A percentile compares a stretch with the other conserved stretches of the same genome.
phyloP scores from a whole-genome alignment of 768 basidiomycete species.

The Kwoniella mangroviensis region DNA sequence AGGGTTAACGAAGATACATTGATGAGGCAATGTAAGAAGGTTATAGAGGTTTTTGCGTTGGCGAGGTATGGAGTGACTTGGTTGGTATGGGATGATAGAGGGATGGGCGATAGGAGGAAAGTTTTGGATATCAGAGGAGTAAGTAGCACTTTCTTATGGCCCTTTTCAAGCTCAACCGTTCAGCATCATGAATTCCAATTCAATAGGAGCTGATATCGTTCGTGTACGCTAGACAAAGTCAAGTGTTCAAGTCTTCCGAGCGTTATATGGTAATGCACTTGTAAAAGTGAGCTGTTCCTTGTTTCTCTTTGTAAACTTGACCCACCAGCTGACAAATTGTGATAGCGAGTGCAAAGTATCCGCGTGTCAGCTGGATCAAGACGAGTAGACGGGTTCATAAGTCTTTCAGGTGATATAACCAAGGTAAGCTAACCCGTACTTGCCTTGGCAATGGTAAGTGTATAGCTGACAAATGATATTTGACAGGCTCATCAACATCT shows the following conservation, averaged over 20 bases:
- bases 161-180: too few species aligned
- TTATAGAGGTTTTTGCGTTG: conserved; percentile 74
- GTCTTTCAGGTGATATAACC: conserved; percentile 72
- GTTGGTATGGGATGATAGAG: conserved; percentile 62
- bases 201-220: too few species aligned
- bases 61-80: conserved; percentile 74
- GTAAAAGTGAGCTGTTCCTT: conserved; percentile 69
- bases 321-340: conserved; percentile 22
- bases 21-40: conserved; percentile 70
- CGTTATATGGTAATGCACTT: conserved; percentile 73
- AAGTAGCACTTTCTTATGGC: conserved; percentile 19
- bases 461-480: conserved; percentile 29
- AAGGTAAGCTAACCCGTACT: conserved; percentile 71
- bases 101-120: conserved; percentile 34
- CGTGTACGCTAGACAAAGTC: conserved; percentile 65
- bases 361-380: conserved; percentile 62
- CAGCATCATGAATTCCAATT: too few species aligned
- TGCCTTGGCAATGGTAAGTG: too few species aligned
- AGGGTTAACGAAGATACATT: conserved; percentile 3
- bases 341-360: conserved; percentile 68
- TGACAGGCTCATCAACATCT: conserved; percentile 80
- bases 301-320: too few species aligned
- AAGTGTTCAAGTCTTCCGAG: conserved; percentile 70
- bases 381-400: conserved; percentile 79
- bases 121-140: conserved; percentile 73